Base-by-base conservation (phyloP, 192 early-diverging fungal species). In the Coemansia sp. region DNA sequence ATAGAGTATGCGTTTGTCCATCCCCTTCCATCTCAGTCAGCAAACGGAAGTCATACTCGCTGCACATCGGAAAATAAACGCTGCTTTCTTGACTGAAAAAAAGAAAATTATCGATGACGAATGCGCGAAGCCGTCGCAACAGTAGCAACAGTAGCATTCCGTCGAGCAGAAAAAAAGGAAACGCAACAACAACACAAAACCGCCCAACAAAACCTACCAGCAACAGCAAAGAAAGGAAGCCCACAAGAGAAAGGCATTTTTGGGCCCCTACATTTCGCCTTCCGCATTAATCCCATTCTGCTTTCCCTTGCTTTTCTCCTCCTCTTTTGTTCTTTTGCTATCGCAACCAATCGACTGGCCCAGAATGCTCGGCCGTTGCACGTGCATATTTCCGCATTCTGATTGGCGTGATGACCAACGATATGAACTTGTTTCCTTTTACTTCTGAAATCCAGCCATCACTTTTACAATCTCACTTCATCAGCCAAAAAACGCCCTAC, bases 361-460 rank as follows among this genome's bases (percentile, higher is more conserved):
- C 16, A 58, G 36, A n/a, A 47, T 54, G 41, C 45, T 41, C 15
- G 12, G 32, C 5, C 40, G 10, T 12, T 18, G 15, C 63, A 65
- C 63, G 63, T 65, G 63, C 18, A 41, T 22, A 19, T 22, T 41
- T 5, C 48, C 16, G 32, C 18, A 18, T 26, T 58, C 5, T 41
- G 12, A 66, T 66, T 66, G 65, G 65, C 21, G 36, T 57, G 65
- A 66, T 66, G 41, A 40, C 21, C 55, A 41, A 19, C 65, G 65
- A 66, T 66, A 66, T 43, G 54, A 26, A 26, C 26, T 26, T 26
- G 26, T 26, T 26, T 26, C 3, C 26, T 3, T 26, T 26, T 26
- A 26, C 18, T 49, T 49, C 6, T 49, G n/a, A 54, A 54, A 8
- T 21, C 19, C 5, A 26, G 0, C 13, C 26, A 13, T 1, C 47